These are phyloP conservation scores for Scortechinia acanthostroma DNA, from an alignment of 2,329 filamentous ascomycete genomes.

Conservation along the genomic window DNA sequence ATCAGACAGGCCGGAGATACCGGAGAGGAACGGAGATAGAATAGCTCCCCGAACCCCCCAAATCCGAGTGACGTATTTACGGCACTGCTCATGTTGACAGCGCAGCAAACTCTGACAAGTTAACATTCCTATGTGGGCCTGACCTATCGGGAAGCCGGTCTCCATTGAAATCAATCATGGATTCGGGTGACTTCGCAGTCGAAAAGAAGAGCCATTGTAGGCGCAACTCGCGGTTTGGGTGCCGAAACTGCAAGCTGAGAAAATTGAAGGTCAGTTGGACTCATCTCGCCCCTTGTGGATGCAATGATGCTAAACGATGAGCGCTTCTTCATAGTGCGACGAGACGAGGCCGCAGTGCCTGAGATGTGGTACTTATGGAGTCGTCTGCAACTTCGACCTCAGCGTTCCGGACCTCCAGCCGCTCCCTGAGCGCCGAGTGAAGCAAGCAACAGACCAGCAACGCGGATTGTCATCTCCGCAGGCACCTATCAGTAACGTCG, in stretches of 20 bases:
- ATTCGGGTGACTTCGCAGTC: too few relatives aligned
- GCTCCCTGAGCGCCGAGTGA: conserved; percentile 11
- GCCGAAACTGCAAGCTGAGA: conserved; percentile 40
- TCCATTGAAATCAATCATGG: too few relatives aligned
- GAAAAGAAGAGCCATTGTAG: too few relatives aligned
- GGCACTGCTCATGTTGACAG: too few relatives aligned
- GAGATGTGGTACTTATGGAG: conserved; percentile 29
- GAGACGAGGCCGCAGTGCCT: conserved; percentile 32
- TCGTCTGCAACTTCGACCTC: conserved; percentile 31
- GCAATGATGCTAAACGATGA: background rate
- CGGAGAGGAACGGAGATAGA: too few relatives aligned
- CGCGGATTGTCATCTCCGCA: conserved; percentile 11
- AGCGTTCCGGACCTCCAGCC: conserved; percentile 26
- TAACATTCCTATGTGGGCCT: too few relatives aligned
- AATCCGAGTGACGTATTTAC: too few relatives aligned
- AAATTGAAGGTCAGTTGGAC: conserved; percentile 42
- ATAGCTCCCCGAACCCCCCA: too few relatives aligned
- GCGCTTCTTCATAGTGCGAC: conserved; percentile 27
- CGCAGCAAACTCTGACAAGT: too few relatives aligned
- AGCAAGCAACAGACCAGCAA: conserved; percentile 8
- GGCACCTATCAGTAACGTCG: conserved; percentile 13
- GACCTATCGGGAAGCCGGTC: too few relatives aligned
- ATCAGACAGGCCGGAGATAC: too few relatives aligned
- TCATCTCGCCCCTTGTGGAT: too few relatives aligned
- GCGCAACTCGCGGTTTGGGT: conserved; percentile 37